phyloP scores from a whole-genome alignment of 2,329 filamentous ascomycete genomes.

The Scolecobasidium constrictum region DNA sequence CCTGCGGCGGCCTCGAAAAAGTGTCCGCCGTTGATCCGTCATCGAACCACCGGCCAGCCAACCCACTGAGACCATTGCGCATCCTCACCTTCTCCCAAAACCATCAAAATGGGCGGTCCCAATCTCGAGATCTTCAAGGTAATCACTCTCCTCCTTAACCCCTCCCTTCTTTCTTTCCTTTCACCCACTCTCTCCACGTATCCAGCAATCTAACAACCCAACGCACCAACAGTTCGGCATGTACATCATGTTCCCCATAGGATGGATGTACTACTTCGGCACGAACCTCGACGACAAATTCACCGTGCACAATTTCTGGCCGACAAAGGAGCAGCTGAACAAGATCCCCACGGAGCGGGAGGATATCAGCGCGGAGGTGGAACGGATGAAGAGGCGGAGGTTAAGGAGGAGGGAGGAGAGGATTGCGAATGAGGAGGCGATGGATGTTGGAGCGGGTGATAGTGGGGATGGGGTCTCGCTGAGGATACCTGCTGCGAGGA shows the following conservation, averaged over 20 bases:
- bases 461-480: background rate
- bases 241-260: slow-evolving; percentile 98
- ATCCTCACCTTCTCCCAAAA: too few relatives aligned
- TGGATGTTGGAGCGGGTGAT: background rate
- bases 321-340: slow-evolving; percentile 66
- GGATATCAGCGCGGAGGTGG: slow-evolving; percentile 73
- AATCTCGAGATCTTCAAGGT: slow-evolving; percentile 97
- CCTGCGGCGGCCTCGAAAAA: too few relatives aligned
- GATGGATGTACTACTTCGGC: slow-evolving; percentile 99
- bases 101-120: slow-evolving; percentile 57
- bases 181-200: background rate
- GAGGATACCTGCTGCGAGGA: background rate
- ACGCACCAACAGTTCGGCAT: slow-evolving; percentile 95
- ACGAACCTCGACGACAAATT: slow-evolving; percentile 94
- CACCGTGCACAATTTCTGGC: slow-evolving; percentile 86
- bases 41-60: too few relatives aligned
- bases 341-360: slow-evolving; percentile 66
- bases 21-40: too few relatives aligned
- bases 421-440: slow-evolving; percentile 26
- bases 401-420: slow-evolving; percentile 37
- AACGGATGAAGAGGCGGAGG: slow-evolving; percentile 50
- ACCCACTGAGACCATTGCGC: too few relatives aligned
- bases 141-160: slow-evolving; percentile 3
- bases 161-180: slow-evolving; percentile 9
- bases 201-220: slow-evolving; percentile 7